Evolutionary conservation across 371 early-diverging fungal genomes (phyloP).

Genomic region (Zychaea mexicana): DNA sequence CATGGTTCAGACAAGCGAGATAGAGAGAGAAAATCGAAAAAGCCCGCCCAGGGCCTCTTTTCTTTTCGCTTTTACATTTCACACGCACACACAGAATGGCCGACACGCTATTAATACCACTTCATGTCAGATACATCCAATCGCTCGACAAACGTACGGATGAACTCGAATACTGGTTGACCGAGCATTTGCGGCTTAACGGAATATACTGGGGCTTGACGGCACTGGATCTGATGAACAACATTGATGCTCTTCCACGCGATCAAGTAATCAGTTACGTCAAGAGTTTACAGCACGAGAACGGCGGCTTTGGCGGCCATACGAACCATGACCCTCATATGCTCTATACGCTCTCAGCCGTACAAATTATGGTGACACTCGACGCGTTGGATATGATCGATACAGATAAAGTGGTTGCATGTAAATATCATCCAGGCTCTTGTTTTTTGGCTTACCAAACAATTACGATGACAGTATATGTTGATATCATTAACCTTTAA

Average conservation of each 20-base stretch:
- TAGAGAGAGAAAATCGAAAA: neutral
- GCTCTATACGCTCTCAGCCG: conserved; percentile 90
- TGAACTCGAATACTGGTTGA: conserved; percentile 90
- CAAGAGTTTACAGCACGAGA: conserved; percentile 74
- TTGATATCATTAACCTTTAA: neutral
- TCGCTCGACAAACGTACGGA: conserved; percentile 79
- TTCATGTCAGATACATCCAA: conserved; percentile 82
- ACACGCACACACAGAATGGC: neutral
- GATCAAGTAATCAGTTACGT: conserved; percentile 80
- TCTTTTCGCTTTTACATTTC: neutral
- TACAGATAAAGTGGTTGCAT: conserved; percentile 65
- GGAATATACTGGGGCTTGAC: conserved; percentile 96
- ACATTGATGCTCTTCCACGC: conserved; percentile 69
- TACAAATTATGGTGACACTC: conserved; percentile 89
- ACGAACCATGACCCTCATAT: conserved; percentile 91
- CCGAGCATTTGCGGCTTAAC: conserved; percentile 90
- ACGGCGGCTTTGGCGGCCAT: conserved; percentile 95
- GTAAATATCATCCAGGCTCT: conserved; percentile 40
- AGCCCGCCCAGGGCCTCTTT: neutral
- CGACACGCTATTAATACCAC: conserved; percentile 30
- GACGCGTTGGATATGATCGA: conserved; percentile 81
- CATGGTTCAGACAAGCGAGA: neutral
- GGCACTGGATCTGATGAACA: conserved; percentile 75
- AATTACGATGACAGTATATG: neutral
- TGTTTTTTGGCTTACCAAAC: neutral